Conservation (phyloP, 2,329 filamentous ascomycete species). For the Stachybotrys chartarum region DNA sequence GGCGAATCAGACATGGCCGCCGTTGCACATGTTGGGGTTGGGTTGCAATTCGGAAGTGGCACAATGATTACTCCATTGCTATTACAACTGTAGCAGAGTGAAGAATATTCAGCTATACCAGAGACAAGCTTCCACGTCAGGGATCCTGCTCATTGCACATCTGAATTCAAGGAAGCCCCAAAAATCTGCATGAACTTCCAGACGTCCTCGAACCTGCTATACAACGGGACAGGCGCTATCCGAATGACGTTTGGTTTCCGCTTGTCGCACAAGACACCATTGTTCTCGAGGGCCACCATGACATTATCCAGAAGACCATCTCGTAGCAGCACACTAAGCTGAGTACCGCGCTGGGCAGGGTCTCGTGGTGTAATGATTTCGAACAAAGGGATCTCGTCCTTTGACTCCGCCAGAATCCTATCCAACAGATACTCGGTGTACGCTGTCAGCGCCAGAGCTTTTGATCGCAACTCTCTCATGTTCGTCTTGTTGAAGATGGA, state of each 20-base stretch:
- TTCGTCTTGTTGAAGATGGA: slow-evolving; percentile 66
- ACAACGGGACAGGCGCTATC: slow-evolving; percentile 76
- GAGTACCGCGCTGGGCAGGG: slow-evolving; percentile 63
- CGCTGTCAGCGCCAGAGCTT: slow-evolving; percentile 65
- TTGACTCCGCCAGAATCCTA: slow-evolving; percentile 27
- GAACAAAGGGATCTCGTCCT: slow-evolving; percentile 34
- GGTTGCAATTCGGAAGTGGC: no score
- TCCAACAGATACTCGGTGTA: slow-evolving; percentile 67
- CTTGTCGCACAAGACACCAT: slow-evolving; percentile 73
- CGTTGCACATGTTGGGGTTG: no score
- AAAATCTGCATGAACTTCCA: slow-evolving; percentile 36
- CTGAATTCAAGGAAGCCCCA: no score
- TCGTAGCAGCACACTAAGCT: slow-evolving; percentile 66
- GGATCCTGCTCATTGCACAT: no score
- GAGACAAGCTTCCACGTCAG: no score
- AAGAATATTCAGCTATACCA: no score
- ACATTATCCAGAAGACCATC: slow-evolving; percentile 66
- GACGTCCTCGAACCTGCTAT: slow-evolving; percentile 74
- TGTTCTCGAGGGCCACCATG: slow-evolving; percentile 53
- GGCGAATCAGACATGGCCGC: no score
- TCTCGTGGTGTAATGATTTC: slow-evolving; percentile 65
- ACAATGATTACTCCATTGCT: no score
- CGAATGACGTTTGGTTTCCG: slow-evolving; percentile 79
- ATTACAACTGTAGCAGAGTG: no score
- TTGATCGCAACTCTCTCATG: slow-evolving; percentile 61